phyloP scores from a whole-genome alignment of 495 filamentous ascomycete genomes.

The Xylaria longipes region DNA sequence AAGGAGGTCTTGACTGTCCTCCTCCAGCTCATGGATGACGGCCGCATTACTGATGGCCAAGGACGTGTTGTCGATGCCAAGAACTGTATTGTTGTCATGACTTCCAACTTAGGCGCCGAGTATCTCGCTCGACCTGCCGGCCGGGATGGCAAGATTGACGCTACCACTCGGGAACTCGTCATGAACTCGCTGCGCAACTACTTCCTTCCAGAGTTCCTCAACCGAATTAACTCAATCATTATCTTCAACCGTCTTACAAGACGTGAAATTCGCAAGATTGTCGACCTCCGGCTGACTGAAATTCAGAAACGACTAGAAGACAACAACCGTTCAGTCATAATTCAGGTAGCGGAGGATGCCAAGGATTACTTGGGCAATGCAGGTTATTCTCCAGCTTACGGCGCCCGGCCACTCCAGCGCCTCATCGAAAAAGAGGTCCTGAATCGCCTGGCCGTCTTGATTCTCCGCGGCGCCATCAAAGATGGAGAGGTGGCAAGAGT shows the following conservation, averaged over 20 bases:
- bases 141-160: slow-evolving; percentile 84
- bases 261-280: slow-evolving; percentile 90
- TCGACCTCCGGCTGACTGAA: slow-evolving; percentile 86
- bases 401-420: slow-evolving; percentile 83
- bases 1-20: slow-evolving; percentile 97
- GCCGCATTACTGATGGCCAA: slow-evolving; percentile 97
- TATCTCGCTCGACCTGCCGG: slow-evolving; percentile 80
- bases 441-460: slow-evolving; percentile 87
- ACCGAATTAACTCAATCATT: slow-evolving; percentile 92
- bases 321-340: slow-evolving; percentile 82
- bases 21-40: slow-evolving; percentile 98
- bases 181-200: slow-evolving; percentile 88
- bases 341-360: slow-evolving; percentile 78
- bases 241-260: slow-evolving; percentile 97
- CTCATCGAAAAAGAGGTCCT: slow-evolving; percentile 96
- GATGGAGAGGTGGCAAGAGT: slow-evolving; percentile 86
- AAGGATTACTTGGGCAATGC: slow-evolving; percentile 88
- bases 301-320: slow-evolving; percentile 84
- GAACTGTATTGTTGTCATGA: slow-evolving; percentile 99
- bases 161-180: slow-evolving; percentile 84
- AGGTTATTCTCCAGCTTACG: slow-evolving; percentile 93
- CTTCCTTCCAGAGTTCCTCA: slow-evolving; percentile 97
- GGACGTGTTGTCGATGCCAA: slow-evolving; percentile 91
- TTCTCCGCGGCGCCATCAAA: slow-evolving; percentile 80
- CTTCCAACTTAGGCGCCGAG: slow-evolving; percentile 94